Evolutionary conservation across 371 early-diverging fungal species (phyloP).

Genomic region (Coemansia sp.): DNA sequence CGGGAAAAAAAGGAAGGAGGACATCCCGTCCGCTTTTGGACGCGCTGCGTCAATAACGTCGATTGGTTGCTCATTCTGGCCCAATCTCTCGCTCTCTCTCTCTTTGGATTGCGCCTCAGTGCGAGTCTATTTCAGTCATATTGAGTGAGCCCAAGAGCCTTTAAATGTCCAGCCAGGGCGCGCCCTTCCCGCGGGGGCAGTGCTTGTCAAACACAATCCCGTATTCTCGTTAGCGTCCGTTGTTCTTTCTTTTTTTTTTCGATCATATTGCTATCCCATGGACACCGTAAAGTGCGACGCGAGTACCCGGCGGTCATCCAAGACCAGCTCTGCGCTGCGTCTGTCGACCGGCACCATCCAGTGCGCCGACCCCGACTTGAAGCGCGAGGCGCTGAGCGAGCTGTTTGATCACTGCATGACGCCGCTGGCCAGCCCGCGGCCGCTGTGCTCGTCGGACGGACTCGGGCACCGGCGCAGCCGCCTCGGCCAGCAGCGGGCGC

Average conservation of each 20-base stretch:
- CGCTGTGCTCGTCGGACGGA: constrained; percentile 3
- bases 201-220: too few relatives aligned
- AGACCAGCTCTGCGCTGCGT: not conserved
- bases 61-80: not conserved
- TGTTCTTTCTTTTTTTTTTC: not conserved
- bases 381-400: constrained; percentile 50
- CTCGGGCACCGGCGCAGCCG: not conserved
- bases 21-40: not conserved
- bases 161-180: not conserved
- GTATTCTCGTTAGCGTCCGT: too few relatives aligned
- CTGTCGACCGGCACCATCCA: constrained; percentile 24
- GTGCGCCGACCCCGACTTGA: constrained; percentile 43
- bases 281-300: not conserved
- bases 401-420: constrained; percentile 51
- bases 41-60: not conserved
- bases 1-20: not conserved
- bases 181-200: too few relatives aligned
- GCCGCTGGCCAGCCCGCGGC: constrained; percentile 16
- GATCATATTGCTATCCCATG: not conserved
- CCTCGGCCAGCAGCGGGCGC: constrained; percentile 12
- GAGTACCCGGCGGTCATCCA: not conserved
- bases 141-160: not conserved
- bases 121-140: too few relatives aligned
- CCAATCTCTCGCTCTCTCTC: not conserved
- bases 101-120: not conserved